Conservation (phyloP, 2,329 filamentous ascomycete species). For the Colletotrichum eleusines region DNA sequence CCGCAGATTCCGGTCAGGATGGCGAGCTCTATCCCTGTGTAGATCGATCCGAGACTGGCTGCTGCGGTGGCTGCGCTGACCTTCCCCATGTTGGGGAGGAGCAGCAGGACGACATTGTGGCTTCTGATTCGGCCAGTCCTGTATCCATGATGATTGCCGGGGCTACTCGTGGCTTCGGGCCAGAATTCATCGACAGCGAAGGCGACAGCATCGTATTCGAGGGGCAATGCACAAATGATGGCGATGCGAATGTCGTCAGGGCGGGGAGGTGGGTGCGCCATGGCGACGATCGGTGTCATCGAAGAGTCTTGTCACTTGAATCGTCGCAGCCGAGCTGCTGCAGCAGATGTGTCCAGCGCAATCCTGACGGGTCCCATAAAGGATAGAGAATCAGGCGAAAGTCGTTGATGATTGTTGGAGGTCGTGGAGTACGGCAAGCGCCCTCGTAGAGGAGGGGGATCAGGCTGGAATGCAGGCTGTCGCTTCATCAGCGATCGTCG, state of each 20-base stretch:
- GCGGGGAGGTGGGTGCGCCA: neutral
- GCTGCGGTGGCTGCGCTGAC: conserved; percentile 46
- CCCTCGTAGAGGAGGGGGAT: neutral
- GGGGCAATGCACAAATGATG: conserved; percentile 17
- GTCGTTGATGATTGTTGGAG: neutral
- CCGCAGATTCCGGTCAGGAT: conserved; percentile 44
- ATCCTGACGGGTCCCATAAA: neutral
- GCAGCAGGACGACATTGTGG: conserved; percentile 47
- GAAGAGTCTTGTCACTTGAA: neutral
- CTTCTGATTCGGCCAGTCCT: conserved; percentile 47
- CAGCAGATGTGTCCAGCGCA: too few relatives aligned
- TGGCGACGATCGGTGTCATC: neutral
- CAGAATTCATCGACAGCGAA: conserved; percentile 48
- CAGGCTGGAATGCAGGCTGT: neutral
- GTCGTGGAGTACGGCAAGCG: neutral
- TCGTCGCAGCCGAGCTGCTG: neutral
- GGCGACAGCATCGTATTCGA: neutral
- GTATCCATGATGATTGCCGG: conserved; percentile 48
- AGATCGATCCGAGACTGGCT: conserved; percentile 50
- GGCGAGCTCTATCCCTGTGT: conserved; percentile 48
- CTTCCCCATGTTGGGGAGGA: conserved; percentile 49
- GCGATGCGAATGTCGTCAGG: conserved; percentile 36
- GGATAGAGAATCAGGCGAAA: neutral
- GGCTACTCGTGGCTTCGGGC: conserved; percentile 43
- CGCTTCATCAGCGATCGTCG: neutral